Conservation (phyloP, 208 protist species). For the Trypanosoma vivax region DNA sequence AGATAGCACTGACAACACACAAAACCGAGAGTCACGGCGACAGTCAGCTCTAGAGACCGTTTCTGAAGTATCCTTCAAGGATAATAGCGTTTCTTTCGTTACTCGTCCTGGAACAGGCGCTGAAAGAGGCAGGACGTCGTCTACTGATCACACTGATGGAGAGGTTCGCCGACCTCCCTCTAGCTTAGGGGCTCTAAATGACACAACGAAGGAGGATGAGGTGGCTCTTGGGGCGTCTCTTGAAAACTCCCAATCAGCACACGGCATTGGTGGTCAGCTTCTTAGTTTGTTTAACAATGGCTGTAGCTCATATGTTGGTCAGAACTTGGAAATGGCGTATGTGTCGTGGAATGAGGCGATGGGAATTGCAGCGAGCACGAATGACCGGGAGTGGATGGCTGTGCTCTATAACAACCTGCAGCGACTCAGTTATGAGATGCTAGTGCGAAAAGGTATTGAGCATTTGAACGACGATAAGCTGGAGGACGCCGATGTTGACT, state of each 20-base stretch:
- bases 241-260: conserved; percentile 19
- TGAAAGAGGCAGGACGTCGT: too few relatives aligned
- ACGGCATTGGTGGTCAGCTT: conserved; percentile 60
- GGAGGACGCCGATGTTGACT: conserved; percentile 62
- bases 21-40: too few relatives aligned
- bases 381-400: conserved; percentile 88
- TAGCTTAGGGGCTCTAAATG: too few relatives aligned
- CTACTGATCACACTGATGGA: too few relatives aligned
- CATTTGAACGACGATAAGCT: conserved; percentile 63
- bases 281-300: conserved; percentile 78
- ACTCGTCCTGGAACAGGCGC: too few relatives aligned
- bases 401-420: conserved; percentile 86
- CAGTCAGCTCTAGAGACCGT: too few relatives aligned
- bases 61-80: too few relatives aligned
- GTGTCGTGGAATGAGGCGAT: conserved; percentile 87
- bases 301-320: conserved; percentile 63
- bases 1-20: too few relatives aligned
- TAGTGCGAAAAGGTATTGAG: conserved; percentile 66
- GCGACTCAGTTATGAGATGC: conserved; percentile 85
- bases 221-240: conserved; percentile 6
- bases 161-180: too few relatives aligned
- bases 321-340: conserved; percentile 81
- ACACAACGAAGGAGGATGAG: not conserved
- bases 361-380: conserved; percentile 59
- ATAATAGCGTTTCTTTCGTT: too few relatives aligned